A percentile compares a stretch with the other conserved stretches of the same genome.
phyloP scores from a whole-genome alignment of 2,329 filamentous ascomycete genomes.

The Stagonosporopsis vannaccii region DNA sequence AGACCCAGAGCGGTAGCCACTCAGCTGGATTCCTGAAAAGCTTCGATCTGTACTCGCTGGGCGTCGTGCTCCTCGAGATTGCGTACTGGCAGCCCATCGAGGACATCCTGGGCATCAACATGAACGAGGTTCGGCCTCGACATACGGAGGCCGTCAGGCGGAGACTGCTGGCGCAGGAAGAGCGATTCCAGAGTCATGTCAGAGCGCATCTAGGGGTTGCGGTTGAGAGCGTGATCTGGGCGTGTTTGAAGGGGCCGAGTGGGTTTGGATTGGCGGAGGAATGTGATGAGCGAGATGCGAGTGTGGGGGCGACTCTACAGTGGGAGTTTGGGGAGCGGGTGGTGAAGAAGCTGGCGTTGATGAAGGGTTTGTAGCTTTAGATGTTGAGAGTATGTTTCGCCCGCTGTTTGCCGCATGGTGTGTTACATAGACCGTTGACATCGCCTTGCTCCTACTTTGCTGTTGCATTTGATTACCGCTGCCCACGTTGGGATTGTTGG shows the following conservation, averaged over 20 bases:
- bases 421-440: too few species aligned
- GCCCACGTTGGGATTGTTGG: too few species aligned
- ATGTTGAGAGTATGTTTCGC: neutral
- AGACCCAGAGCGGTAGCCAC: conserved; percentile 49
- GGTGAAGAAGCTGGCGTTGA: conserved; percentile 35
- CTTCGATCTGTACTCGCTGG: conserved; percentile 62
- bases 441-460: too few species aligned
- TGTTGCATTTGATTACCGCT: too few species aligned
- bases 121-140: conserved; percentile 48
- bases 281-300: conserved; percentile 41
- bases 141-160: conserved; percentile 49
- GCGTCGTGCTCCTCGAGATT: conserved; percentile 62
- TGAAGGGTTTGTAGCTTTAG: conserved; percentile 25
- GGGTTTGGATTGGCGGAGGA: conserved; percentile 39
- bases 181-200: conserved; percentile 31
- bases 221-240: conserved; percentile 34
- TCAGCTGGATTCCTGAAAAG: conserved; percentile 54
- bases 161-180: conserved; percentile 29
- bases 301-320: conserved; percentile 40
- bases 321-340: conserved; percentile 43
- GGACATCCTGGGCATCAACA: conserved; percentile 51
- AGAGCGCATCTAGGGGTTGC: conserved; percentile 34
- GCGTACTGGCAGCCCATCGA: conserved; percentile 62
- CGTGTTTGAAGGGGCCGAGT: conserved; percentile 40
- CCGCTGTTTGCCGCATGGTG: too few species aligned